Percentiles rank a stretch among this genome's conserved stretches.
Evolutionary conservation across 306 rosid genomes (phyloP).

Genomic region (Corylus heterophylla): DNA sequence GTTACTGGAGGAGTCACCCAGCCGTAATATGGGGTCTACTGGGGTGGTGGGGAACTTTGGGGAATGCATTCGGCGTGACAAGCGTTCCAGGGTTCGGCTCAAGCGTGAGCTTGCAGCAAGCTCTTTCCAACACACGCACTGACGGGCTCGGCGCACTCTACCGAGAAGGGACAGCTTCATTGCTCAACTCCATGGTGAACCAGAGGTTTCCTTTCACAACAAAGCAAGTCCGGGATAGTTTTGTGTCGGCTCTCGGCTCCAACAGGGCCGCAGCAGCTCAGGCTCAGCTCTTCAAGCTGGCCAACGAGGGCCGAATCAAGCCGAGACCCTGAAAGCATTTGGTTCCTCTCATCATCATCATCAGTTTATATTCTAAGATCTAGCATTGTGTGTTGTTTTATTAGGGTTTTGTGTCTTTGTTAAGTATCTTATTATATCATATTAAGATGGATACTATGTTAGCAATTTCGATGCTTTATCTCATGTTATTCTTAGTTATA

Average conservation of each 20-base stretch:
- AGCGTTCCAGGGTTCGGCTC: conserved; percentile 62
- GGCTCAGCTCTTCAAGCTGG: conserved; percentile 74
- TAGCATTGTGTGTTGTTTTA: conserved; percentile 24
- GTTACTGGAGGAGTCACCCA: conserved; percentile 91
- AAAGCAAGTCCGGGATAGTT: conserved; percentile 66
- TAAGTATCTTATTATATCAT: conserved; percentile 10
- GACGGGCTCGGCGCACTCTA: conserved; percentile 78
- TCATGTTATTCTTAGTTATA: background rate
- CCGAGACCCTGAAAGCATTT: conserved; percentile 38
- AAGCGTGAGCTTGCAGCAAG: conserved; percentile 58
- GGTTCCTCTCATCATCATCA: conserved; percentile 13
- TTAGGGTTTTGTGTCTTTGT: conserved; percentile 25
- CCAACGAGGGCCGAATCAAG: conserved; percentile 77
- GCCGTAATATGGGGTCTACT: conserved; percentile 73
- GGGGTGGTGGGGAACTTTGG: conserved; percentile 93
- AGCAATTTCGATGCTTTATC: background rate
- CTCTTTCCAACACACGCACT: conserved; percentile 74
- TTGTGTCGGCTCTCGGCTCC: conserved; percentile 57
- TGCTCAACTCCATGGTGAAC: conserved; percentile 81
- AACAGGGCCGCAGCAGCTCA: conserved; percentile 74
- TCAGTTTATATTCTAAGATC: conserved; percentile 26
- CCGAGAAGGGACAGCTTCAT: conserved; percentile 83
- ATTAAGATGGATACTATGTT: background rate
- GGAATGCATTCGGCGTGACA: conserved; percentile 63
- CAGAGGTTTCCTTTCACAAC: conserved; percentile 69